Percentiles rank a stretch among this genome's conserved stretches.
These are phyloP conservation scores for Terana coerulea DNA, from an alignment of 768 basidiomycete genomes.

Conservation along the genomic window DNA sequence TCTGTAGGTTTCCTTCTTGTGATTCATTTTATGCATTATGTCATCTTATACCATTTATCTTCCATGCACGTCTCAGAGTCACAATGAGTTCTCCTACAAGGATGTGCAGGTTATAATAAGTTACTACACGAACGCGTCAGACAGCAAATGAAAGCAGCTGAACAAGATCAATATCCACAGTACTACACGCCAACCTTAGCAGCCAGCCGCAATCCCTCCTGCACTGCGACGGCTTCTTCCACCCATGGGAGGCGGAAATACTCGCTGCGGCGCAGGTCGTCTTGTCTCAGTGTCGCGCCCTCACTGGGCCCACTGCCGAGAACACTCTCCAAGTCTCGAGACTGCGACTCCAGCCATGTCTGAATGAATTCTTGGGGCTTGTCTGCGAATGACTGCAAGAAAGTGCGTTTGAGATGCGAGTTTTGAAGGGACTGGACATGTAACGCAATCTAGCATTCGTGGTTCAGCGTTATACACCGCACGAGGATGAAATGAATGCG, in stretches of 20 bases:
- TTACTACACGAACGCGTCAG: too few species aligned
- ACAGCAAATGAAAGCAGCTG: too few species aligned
- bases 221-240: constrained; percentile 79
- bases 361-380: constrained; percentile 82
- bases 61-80: too few species aligned
- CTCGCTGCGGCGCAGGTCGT: constrained; percentile 84
- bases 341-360: constrained; percentile 89
- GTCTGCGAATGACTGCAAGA: constrained; percentile 75
- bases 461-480: neutral
- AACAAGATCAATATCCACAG: neutral
- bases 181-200: constrained; percentile 17
- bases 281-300: constrained; percentile 75
- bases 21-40: too few species aligned
- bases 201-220: constrained; percentile 75
- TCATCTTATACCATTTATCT: too few species aligned
- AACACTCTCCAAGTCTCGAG: constrained; percentile 83
- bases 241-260: constrained; percentile 94
- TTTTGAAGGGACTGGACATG: constrained; percentile 84
- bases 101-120: too few species aligned
- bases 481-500: neutral
- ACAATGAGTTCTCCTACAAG: too few species aligned
- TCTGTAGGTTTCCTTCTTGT: too few species aligned
- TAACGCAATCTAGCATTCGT: constrained; percentile 60
- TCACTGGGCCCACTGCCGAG: constrained; percentile 86
- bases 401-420: constrained; percentile 81